phyloP scores from a whole-genome alignment of 176 grass and related monocot species.

The Carex scoparia region DNA sequence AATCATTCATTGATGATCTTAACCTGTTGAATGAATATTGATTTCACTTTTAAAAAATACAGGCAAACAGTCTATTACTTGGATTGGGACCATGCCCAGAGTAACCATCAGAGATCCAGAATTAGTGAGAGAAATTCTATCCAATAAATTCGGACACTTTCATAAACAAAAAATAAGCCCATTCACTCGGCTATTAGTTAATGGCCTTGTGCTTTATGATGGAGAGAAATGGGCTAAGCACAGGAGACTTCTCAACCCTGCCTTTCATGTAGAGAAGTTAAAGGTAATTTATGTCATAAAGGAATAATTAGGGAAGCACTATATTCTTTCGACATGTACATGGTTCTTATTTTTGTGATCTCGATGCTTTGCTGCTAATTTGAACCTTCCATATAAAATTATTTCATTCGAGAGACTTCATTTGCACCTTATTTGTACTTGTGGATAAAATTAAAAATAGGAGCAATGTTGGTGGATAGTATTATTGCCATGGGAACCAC shows the following conservation, averaged over 20 bases:
- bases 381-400: neutral
- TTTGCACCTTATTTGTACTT: neutral
- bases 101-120: slow-evolving; percentile 48
- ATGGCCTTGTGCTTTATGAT: slow-evolving; percentile 40
- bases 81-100: slow-evolving; percentile 50
- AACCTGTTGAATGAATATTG: neutral
- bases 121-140: slow-evolving; percentile 52
- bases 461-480: neutral
- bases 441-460: neutral
- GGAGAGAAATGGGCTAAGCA: slow-evolving; percentile 81
- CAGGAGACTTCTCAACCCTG: slow-evolving; percentile 62
- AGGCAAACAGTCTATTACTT: slow-evolving; percentile 60
- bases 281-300: slow-evolving; percentile 38
- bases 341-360: neutral
- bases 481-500: neutral
- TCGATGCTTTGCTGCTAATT: neutral
- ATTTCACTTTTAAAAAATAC: neutral
- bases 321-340: neutral
- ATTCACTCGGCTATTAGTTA: slow-evolving; percentile 20
- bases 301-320: neutral
- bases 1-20: neutral
- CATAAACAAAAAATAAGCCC: slow-evolving; percentile 25
- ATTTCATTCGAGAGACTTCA: neutral
- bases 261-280: slow-evolving; percentile 72
- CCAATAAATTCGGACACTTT: slow-evolving; percentile 64